phyloP scores from a whole-genome alignment of 768 basidiomycete species.

The Lactifluus rugatus region DNA sequence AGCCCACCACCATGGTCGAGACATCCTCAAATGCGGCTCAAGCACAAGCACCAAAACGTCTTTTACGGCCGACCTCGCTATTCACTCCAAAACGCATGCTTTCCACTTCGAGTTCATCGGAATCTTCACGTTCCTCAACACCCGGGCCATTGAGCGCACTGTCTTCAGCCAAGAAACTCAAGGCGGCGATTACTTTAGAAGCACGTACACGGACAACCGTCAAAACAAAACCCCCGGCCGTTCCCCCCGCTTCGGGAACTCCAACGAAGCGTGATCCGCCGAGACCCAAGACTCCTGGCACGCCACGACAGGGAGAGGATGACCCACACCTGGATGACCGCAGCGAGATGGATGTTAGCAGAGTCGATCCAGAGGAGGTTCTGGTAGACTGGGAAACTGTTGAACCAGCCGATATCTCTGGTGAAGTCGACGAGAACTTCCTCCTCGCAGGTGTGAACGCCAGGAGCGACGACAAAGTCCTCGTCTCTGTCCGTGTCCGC shows the following conservation, averaged over 20 bases:
- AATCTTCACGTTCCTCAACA: constrained; percentile 11
- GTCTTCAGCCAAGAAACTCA: constrained; percentile 19
- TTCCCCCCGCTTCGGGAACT: constrained; percentile 13
- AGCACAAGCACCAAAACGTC: constrained; percentile 1
- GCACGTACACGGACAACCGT: constrained; percentile 18
- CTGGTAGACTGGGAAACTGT: constrained; percentile 68
- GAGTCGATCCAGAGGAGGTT: constrained; percentile 65
- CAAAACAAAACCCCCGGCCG: constrained; percentile 17
- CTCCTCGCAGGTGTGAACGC: constrained; percentile 37
- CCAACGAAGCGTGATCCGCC: constrained; percentile 16
- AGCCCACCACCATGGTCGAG: background rate
- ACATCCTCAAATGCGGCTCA: background rate
- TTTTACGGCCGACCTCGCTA: constrained; percentile 7
- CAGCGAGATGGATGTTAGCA: constrained; percentile 71
- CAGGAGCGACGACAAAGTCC: constrained; percentile 75
- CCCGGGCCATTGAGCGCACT: constrained; percentile 10
- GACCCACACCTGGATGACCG: constrained; percentile 40
- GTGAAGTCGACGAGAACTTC: constrained; percentile 54
- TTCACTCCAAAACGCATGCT: constrained; percentile 13
- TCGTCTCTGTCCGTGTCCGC: constrained; percentile 72
- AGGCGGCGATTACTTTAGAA: constrained; percentile 16
- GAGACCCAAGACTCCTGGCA: constrained; percentile 29
- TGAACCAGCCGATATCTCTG: constrained; percentile 59
- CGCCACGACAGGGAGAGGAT: constrained; percentile 32
- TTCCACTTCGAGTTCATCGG: constrained; percentile 7